Evolutionary conservation across 2,329 filamentous ascomycete species (phyloP).

Genomic region (Bertia moriformis): DNA sequence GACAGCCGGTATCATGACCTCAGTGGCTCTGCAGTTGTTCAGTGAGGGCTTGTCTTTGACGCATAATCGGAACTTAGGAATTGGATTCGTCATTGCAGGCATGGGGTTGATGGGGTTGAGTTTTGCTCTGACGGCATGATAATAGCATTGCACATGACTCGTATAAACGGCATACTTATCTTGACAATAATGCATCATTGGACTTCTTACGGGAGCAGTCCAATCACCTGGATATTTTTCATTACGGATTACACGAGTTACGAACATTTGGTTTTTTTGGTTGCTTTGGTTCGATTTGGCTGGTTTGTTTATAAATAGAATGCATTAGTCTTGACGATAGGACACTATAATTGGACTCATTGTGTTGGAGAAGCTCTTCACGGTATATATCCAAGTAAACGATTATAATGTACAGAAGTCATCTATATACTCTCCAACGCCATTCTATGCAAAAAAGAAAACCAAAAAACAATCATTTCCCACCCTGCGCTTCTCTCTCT

Average conservation of each 20-base stretch:
- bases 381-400: too few relatives aligned
- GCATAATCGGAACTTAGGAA: constrained; percentile 64
- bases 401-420: background rate
- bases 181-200: too few relatives aligned
- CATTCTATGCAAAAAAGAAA: background rate
- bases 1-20: constrained; percentile 90
- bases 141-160: background rate
- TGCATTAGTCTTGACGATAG: too few relatives aligned
- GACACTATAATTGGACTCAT: too few relatives aligned
- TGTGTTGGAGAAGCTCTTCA: too few relatives aligned
- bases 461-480: constrained; percentile 5
- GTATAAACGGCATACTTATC: too few relatives aligned
- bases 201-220: too few relatives aligned
- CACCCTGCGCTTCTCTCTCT: constrained; percentile 22
- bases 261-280: too few relatives aligned
- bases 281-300: too few relatives aligned
- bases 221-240: too few relatives aligned
- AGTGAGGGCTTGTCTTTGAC: constrained; percentile 73
- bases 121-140: constrained; percentile 61
- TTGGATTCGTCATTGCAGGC: constrained; percentile 67
- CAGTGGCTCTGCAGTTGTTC: constrained; percentile 78
- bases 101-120: constrained; percentile 80
- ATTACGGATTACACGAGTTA: too few relatives aligned
- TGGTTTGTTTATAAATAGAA: too few relatives aligned
- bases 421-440: background rate